phyloP scores from a whole-genome alignment of 306 rosid species.

The Rubus parviflorus region DNA sequence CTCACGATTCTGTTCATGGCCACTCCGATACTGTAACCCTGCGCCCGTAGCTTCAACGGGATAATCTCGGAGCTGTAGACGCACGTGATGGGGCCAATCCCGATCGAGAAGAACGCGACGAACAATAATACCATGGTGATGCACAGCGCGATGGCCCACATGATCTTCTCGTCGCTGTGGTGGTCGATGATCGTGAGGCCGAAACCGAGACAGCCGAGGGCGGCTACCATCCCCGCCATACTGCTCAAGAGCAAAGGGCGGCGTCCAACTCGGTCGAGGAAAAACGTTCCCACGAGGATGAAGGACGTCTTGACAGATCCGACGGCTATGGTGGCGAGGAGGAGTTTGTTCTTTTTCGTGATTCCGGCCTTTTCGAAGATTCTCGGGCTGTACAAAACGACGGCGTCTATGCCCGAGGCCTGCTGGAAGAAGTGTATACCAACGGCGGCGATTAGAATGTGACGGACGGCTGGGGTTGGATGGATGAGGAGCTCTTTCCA shows the following conservation, averaged over 20 bases:
- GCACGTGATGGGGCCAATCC: conserved; percentile 78
- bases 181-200: conserved; percentile 51
- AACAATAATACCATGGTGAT: conserved; percentile 39
- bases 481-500: conserved; percentile 65
- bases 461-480: conserved; percentile 69
- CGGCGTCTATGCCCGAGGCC: conserved; percentile 68
- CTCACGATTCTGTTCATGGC: conserved; percentile 54
- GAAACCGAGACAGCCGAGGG: conserved; percentile 37
- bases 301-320: conserved; percentile 58
- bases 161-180: background rate
- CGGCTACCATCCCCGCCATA: conserved; percentile 54
- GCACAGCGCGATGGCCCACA: conserved; percentile 62
- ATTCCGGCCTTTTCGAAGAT: conserved; percentile 74
- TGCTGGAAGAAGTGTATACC: conserved; percentile 85
- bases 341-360: background rate
- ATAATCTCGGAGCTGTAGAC: conserved; percentile 74
- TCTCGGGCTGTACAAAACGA: conserved; percentile 69
- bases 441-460: conserved; percentile 51
- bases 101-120: conserved; percentile 72
- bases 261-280: conserved; percentile 63
- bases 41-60: conserved; percentile 78
- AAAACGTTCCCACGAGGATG: conserved; percentile 68
- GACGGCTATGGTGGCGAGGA: conserved; percentile 74
- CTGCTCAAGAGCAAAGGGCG: conserved; percentile 62
- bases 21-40: conserved; percentile 63